Conservation (phyloP, 2,329 filamentous ascomycete species). For the Alternaria hordeiaustralica region DNA sequence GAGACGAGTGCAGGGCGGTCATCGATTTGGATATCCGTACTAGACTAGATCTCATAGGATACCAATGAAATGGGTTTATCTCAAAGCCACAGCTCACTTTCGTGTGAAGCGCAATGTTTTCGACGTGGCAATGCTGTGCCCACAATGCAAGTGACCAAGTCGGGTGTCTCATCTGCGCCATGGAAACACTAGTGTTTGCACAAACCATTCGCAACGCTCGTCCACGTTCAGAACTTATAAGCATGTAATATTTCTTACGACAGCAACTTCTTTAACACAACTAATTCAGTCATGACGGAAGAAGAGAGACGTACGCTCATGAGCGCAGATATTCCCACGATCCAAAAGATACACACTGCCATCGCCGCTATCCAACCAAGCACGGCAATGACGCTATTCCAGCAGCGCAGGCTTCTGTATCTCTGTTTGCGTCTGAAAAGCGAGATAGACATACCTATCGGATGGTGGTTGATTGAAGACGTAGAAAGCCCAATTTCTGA, state of each 20-base stretch:
- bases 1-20: background rate
- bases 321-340: background rate
- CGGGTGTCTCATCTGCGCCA: background rate
- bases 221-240: background rate
- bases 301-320: background rate
- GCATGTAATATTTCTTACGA: background rate
- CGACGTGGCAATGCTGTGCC: background rate
- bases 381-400: background rate
- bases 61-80: background rate
- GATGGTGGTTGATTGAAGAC: background rate
- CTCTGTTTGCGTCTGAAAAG: background rate
- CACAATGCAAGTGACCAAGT: background rate
- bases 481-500: background rate
- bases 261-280: background rate
- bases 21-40: too few relatives aligned
- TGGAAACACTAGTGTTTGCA: background rate
- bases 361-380: background rate
- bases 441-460: background rate
- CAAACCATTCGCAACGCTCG: background rate
- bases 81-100: background rate
- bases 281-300: background rate
- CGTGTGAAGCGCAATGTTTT: background rate
- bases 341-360: background rate
- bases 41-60: background rate
- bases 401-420: background rate